Evolutionary conservation across 2,329 filamentous ascomycete genomes (phyloP), one percentile per base, ranked within the genome.

Genomic region (Pseudogymnoascus sp.): DNA sequence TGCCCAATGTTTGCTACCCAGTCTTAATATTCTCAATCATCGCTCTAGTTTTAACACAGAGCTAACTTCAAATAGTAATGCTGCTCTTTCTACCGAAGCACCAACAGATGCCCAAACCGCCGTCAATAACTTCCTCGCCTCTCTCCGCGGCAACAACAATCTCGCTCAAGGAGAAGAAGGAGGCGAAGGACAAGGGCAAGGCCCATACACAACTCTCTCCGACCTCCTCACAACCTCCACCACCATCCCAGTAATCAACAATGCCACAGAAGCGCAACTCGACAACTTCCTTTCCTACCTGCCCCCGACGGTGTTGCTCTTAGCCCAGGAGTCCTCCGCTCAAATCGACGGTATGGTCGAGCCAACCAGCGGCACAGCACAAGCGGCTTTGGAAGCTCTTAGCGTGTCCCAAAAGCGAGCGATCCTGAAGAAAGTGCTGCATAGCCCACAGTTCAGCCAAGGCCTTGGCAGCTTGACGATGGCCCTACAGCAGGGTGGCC

Each of bases 371-470:
- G 87, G 86, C 62, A 83, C 85, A 1, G 82, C 87, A n/a, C 81
- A 88, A 68, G 87, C 87, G 39, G 91, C 90, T 29, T 86, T 91
- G 66, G 82, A 88, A 64, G 87, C 89, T 6, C 81, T 97, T 69
- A 88, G 83, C 61, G 74, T 87, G 6, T 81, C 81, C 2, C 87
- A 94, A 72, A 97, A 97, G 80, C 91, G 89, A 71, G 80, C 82
- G 21, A 83, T 97, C 11, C 76, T 99, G 45, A 87, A 86, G 73
- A 88, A 87, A 71, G 92, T 97, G 6, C 77, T 97, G 12, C 85
- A 90, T 66, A 95, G 90, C 67, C 93, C 94, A 16, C 94, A 99
- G 72, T 92, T 99, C 71, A 84, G 86, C 65, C 94, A 97, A 74
- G 93, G 91, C 68, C 77, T 97, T 39, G 84, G 86, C 0, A 94